These are phyloP conservation scores for Arthrinium puccinioides DNA, from an alignment of 2,329 filamentous ascomycete genomes.

Conservation along the genomic window DNA sequence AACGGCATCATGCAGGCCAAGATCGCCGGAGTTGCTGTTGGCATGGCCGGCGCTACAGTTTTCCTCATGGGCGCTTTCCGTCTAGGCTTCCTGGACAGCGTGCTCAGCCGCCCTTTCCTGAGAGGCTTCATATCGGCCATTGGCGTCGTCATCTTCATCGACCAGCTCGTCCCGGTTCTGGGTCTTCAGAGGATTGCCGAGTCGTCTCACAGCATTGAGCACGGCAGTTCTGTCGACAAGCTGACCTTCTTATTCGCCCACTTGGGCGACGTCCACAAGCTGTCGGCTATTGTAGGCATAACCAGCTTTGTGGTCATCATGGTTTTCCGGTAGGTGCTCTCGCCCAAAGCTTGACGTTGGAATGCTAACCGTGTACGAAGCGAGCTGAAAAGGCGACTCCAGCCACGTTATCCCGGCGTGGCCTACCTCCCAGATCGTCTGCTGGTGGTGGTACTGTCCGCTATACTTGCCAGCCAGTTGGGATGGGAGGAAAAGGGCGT, in stretches of 20 bases:
- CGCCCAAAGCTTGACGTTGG: no score
- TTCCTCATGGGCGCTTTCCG: conserved; percentile 79
- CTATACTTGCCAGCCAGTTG: conserved; percentile 68
- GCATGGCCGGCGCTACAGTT: conserved; percentile 81
- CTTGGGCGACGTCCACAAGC: conserved; percentile 55
- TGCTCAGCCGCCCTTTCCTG: conserved; percentile 85
- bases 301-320: conserved; percentile 84
- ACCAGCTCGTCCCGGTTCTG: conserved; percentile 87
- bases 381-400: conserved; percentile 72
- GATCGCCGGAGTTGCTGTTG: conserved; percentile 82
- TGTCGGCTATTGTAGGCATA: conserved; percentile 71
- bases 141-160: conserved; percentile 90
- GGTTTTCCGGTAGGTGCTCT: conserved; percentile 61
- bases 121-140: conserved; percentile 96
- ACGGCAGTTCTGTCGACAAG: conserved; percentile 84
- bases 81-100: conserved; percentile 88
- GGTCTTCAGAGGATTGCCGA: conserved; percentile 65
- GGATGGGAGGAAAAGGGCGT: conserved; percentile 76
- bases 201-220: conserved; percentile 54
- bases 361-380: conserved; percentile 32
- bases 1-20: conserved; percentile 64
- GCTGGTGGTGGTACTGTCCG: conserved; percentile 77
- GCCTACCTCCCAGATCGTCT: conserved; percentile 92
- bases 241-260: conserved; percentile 71
- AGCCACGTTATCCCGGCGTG: conserved; percentile 70